Percentiles rank a stretch among this genome's conserved stretches.
These are phyloP conservation scores for Solanum tarijense DNA, from an alignment of 257 asterid species.

Conservation along the genomic window DNA sequence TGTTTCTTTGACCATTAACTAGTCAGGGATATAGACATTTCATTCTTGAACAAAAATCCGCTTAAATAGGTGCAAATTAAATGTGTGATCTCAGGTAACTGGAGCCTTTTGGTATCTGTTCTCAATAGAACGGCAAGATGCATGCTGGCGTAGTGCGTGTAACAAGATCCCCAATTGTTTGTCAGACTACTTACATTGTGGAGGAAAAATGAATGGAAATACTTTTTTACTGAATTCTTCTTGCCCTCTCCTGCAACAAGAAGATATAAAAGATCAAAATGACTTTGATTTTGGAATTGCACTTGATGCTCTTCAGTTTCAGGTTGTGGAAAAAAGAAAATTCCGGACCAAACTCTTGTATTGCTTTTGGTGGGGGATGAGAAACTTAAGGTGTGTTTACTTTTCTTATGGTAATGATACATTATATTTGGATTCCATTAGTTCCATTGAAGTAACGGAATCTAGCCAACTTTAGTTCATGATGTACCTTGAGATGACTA, in stretches of 20 bases:
- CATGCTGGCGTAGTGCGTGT: constrained; percentile 46
- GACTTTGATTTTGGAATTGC: constrained; percentile 55
- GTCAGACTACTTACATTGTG: constrained; percentile 24
- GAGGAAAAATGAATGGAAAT: not conserved
- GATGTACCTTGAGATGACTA: not conserved
- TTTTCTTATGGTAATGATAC: not conserved
- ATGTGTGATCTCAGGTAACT: constrained; percentile 10
- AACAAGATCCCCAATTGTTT: not conserved
- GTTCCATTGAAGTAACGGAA: not conserved
- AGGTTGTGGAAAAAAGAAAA: constrained; percentile 19
- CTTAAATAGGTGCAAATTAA: not conserved
- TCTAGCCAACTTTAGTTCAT: not conserved
- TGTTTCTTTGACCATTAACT: not conserved
- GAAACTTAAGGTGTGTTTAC: constrained; percentile 45
- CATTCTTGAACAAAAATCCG: not conserved
- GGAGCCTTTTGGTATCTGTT: constrained; percentile 65
- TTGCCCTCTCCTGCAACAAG: constrained; percentile 36
- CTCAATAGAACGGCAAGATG: constrained; percentile 42
- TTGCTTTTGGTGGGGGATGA: constrained; percentile 74
- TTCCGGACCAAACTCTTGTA: constrained; percentile 30
- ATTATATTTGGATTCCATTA: not conserved
- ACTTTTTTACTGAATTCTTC: constrained; percentile 19
- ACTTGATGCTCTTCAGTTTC: constrained; percentile 51
- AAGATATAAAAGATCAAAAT: constrained; percentile 7
- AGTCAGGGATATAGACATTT: not conserved